These are phyloP conservation scores for Myxozyma lipomycoides DNA, from an alignment of 805 yeast species.

Conservation along the genomic window DNA sequence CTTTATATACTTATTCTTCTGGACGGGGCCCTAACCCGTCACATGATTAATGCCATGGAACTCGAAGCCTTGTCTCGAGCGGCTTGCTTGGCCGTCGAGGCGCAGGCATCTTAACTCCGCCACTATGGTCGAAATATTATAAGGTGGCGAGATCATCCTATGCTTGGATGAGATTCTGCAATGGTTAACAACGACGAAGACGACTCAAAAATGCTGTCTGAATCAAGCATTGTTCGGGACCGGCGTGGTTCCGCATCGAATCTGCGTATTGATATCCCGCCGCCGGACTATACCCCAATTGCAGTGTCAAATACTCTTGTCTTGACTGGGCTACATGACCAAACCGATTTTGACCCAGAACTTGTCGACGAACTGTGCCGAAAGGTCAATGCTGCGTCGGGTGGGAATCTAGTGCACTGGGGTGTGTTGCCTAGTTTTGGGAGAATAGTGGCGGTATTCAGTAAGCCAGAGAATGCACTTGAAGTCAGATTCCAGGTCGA, in stretches of 20 bases:
- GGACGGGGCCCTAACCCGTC: no score
- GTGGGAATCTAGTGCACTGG: conserved; percentile 15
- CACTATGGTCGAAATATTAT: no score
- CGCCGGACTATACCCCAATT: background rate
- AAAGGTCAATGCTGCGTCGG: background rate
- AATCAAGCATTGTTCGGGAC: no score
- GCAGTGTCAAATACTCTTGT: conserved; percentile 13
- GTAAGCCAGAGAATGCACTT: conserved; percentile 13
- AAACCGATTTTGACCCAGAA: conserved; percentile 8
- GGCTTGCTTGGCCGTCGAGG: no score
- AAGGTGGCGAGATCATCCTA: no score
- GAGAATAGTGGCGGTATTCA: conserved; percentile 20
- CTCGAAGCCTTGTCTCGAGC: no score
- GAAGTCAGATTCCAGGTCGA: conserved; percentile 6
- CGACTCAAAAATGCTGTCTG: no score
- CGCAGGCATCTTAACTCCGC: no score
- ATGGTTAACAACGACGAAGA: no score
- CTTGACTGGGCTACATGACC: conserved; percentile 7
- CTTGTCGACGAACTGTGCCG: background rate
- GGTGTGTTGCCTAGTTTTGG: conserved; percentile 21
- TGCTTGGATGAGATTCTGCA: no score
- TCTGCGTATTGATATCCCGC: background rate
- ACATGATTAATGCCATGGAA: no score
- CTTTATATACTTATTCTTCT: no score
- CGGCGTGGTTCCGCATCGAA: background rate